Conservation (phyloP, 2,329 filamentous ascomycete genomes). For the Rasamsonia emersonii region DNA sequence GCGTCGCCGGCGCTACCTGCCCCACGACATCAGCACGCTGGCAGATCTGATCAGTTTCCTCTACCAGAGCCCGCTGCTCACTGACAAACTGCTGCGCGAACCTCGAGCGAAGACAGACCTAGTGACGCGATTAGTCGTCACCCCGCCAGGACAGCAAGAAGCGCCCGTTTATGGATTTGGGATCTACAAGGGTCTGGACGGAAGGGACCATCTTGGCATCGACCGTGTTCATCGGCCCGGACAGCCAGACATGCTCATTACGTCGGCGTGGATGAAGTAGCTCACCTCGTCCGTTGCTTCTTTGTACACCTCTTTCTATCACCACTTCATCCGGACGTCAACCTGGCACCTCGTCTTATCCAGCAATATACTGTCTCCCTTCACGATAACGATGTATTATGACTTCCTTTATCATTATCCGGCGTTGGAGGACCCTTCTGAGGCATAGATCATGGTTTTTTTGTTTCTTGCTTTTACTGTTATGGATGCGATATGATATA, state of each 20-base stretch:
- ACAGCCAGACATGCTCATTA: conserved; percentile 36
- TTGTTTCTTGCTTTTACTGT: no score
- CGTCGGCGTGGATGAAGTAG: conserved; percentile 22
- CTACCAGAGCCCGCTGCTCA: conserved; percentile 60
- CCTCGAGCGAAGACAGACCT: conserved; percentile 61
- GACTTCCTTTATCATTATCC: no score
- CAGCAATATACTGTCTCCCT: no score
- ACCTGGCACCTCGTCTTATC: no score
- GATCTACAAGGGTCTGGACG: conserved; percentile 49
- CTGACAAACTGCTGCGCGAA: conserved; percentile 64
- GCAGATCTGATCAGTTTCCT: conserved; percentile 73
- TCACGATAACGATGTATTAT: no score
- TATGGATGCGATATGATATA: no score
- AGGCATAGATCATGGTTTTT: no score
- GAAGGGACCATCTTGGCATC: conserved; percentile 51
- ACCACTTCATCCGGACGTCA: no score
- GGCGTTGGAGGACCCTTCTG: no score
- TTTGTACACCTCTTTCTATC: no score
- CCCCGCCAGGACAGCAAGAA: conserved; percentile 29
- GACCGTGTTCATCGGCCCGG: conserved; percentile 44
- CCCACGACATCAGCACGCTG: conserved; percentile 63
- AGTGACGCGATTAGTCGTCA: conserved; percentile 56
- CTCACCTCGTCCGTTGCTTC: no score
- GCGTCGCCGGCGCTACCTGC: conserved; percentile 54
- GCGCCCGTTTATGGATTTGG: conserved; percentile 48